Evolutionary conservation across 176 grass and related monocot species (phyloP).

Genomic region (Carex myosuroides): DNA sequence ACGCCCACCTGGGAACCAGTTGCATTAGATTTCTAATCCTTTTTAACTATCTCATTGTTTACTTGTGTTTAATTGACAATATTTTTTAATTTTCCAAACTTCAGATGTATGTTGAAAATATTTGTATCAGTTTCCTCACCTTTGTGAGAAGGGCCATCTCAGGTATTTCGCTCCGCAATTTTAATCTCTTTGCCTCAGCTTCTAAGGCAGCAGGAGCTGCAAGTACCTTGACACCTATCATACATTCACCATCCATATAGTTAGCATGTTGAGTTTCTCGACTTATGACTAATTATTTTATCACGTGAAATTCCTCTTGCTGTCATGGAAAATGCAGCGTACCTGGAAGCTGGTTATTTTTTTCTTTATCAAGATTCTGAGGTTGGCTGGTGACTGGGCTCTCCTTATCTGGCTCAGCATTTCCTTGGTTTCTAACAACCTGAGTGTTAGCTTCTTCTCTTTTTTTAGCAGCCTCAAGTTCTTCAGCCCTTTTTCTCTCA

Average conservation of each 20-base stretch:
- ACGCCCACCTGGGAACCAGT: background rate
- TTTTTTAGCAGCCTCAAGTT: slow-evolving; percentile 56
- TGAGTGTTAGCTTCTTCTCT: slow-evolving; percentile 24
- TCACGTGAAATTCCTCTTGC: background rate
- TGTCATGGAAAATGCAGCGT: background rate
- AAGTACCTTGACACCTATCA: slow-evolving; percentile 66
- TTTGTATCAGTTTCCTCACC: slow-evolving; percentile 26
- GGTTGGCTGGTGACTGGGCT: background rate
- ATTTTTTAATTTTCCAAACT: background rate
- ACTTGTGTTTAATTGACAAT: background rate
- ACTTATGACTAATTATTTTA: background rate
- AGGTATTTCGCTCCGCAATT: slow-evolving; percentile 54
- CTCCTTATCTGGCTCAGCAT: background rate
- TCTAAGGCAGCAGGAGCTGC: slow-evolving; percentile 58
- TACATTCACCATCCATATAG: slow-evolving; percentile 11
- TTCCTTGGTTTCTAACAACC: background rate
- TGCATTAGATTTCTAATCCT: background rate
- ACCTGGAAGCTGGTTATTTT: background rate
- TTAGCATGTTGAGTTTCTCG: background rate
- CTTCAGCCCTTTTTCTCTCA: slow-evolving; percentile 57
- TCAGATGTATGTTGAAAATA: background rate
- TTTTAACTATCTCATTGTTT: background rate
- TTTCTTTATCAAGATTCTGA: slow-evolving; percentile 13
- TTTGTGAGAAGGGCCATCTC: slow-evolving; percentile 44
- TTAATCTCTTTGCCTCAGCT: slow-evolving; percentile 48